Conservation (phyloP, 2,329 filamentous ascomycete species). For the Fusarium stilboides region DNA sequence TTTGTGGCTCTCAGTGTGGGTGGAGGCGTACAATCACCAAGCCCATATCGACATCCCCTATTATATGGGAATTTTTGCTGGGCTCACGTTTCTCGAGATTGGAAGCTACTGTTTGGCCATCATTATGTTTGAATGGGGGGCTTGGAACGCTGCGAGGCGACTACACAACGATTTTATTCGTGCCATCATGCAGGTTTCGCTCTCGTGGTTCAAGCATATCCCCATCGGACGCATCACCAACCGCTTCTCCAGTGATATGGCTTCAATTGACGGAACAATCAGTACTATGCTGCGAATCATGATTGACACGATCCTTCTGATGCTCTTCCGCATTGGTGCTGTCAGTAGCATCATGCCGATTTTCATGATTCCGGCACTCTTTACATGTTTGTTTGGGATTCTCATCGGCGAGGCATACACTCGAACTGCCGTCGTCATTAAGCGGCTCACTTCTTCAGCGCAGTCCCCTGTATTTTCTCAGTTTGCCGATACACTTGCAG, state of each 20-base stretch:
- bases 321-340: conserved; percentile 63
- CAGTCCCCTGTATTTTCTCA: conserved; percentile 71
- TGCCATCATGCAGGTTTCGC: conserved; percentile 67
- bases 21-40: conserved; percentile 64
- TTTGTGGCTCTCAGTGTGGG: conserved; percentile 68
- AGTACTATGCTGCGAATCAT: conserved; percentile 61
- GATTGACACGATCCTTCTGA: conserved; percentile 59
- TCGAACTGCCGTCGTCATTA: conserved; percentile 63
- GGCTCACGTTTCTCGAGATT: conserved; percentile 61
- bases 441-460: conserved; percentile 62
- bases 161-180: conserved; percentile 68
- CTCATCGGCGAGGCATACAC: conserved; percentile 67
- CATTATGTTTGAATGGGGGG: conserved; percentile 67
- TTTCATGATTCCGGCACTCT: conserved; percentile 63
- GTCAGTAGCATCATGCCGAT: conserved; percentile 68
- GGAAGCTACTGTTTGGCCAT: conserved; percentile 60
- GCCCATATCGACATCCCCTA: conserved; percentile 63
- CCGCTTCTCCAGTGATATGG: conserved; percentile 70
- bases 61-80: conserved; percentile 69
- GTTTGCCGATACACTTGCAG: conserved; percentile 68
- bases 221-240: conserved; percentile 69
- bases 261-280: conserved; percentile 67
- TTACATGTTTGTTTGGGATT: conserved; percentile 63
- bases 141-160: conserved; percentile 68
- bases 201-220: conserved; percentile 71